Percentiles rank a stretch among this genome's conserved stretches.
These are phyloP conservation scores for Picea mariana DNA, from an alignment of 83 land plant species.

Conservation along the genomic window DNA sequence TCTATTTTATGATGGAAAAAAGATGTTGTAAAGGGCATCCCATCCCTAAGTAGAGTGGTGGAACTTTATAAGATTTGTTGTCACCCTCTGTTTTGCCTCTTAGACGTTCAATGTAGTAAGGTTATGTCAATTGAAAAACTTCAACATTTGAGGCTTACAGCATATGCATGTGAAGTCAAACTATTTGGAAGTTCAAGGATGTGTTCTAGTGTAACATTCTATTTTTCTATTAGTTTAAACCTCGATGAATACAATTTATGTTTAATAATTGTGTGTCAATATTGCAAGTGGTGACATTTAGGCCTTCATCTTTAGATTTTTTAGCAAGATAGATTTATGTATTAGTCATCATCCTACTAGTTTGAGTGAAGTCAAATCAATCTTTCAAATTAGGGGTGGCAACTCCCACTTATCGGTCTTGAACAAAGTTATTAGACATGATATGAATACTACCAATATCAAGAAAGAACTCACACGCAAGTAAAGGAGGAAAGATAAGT, in stretches of 20 bases:
- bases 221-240: neutral
- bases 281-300: too few relatives aligned
- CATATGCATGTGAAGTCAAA: neutral
- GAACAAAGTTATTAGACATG: too few relatives aligned
- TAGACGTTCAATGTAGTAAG: neutral
- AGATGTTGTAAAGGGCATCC: neutral
- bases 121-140: neutral
- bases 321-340: too few relatives aligned
- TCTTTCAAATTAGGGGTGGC: too few relatives aligned
- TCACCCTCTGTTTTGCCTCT: neutral
- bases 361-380: too few relatives aligned
- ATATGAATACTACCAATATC: too few relatives aligned
- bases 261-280: too few relatives aligned
- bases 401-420: too few relatives aligned
- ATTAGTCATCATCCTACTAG: too few relatives aligned
- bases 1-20: neutral
- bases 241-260: neutral
- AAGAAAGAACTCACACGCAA: too few relatives aligned
- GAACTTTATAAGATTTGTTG: neutral
- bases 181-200: conserved; percentile 5
- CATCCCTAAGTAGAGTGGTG: neutral
- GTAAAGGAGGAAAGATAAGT: too few relatives aligned
- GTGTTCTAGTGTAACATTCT: neutral
- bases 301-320: too few relatives aligned
- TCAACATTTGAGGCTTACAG: neutral